A percentile compares a stretch with the other conserved stretches of the same genome.
Evolutionary conservation across 306 rosid genomes (phyloP).

Genomic region (Prunus davidiana): DNA sequence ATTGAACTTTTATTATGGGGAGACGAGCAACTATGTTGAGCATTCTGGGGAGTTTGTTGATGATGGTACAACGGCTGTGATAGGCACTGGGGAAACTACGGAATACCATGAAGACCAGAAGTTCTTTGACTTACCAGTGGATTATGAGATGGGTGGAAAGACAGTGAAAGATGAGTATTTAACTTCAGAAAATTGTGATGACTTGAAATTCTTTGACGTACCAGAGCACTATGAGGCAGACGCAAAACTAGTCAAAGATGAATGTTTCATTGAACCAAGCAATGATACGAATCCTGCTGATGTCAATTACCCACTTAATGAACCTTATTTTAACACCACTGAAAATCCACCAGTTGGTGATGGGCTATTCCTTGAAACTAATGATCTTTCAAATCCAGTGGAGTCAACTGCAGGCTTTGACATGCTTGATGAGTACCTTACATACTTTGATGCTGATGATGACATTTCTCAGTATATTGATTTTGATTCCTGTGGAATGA

Average conservation of each 20-base stretch:
- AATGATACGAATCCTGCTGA: conserved; percentile 23
- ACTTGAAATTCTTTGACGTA: conserved; percentile 18
- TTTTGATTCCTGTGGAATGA: conserved; percentile 47
- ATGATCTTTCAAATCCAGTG: conserved; percentile 50
- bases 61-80: conserved; percentile 39
- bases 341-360: conserved; percentile 30
- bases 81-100: conserved; percentile 24
- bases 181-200: conserved; percentile 28
- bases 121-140: conserved; percentile 31
- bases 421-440: conserved; percentile 63
- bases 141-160: conserved; percentile 22
- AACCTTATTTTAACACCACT: conserved; percentile 29
- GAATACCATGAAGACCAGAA: conserved; percentile 24
- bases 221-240: conserved; percentile 37
- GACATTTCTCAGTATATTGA: conserved; percentile 43
- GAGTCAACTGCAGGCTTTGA: conserved; percentile 41
- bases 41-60: conserved; percentile 34
- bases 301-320: conserved; percentile 22
- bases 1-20: conserved; percentile 46
- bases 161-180: conserved; percentile 20
- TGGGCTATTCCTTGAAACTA: conserved; percentile 59
- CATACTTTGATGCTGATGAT: conserved; percentile 46
- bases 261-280: conserved; percentile 32
- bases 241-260: conserved; percentile 32
- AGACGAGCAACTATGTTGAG: conserved; percentile 51